Base-by-base conservation (phyloP, 805 yeast species). In the Phaffomyces opuntiae region DNA sequence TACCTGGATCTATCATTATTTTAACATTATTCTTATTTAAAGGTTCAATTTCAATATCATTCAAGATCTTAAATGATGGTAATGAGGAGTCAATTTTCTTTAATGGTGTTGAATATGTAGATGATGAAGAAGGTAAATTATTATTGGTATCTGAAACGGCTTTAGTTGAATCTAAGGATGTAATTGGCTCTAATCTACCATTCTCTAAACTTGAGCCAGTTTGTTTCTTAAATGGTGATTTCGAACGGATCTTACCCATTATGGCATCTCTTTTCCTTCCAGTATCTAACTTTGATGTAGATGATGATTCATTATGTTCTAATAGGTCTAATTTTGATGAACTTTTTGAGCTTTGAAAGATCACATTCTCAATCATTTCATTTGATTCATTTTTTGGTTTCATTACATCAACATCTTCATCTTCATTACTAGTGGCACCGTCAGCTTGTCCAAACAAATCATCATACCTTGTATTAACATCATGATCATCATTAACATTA, bases 11-110 rank as follows among this genome's bases (percentile, higher is more conserved):
- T 29, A 29, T 29, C 12, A 44, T 33, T 7, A 40, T 43, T 13
- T 45, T 39, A 7, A 44, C 34, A 11, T 44, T 36, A 7, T 48
- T 41, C 16, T 44, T 50, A 11, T n/a, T 32, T 14, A 57, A 38
- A 1, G 60, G 60, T 40, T 58, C 62, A 34, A 58, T 58, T 27
- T 39, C 43, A 21, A 58, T 49, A 34, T 57, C 58, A 16, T 48
- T 46, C 9, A 53, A 42, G 16, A 51, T 37, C 7, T 33, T 47
- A 7, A 29, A 19, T 2, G 43, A 26, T 14, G 27, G 32, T 26
- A 24, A 31, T 21, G 24, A 21, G 16, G 17, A n/a, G 16, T 33
- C 19, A 8, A 16, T 19, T 9, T 32, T 29, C 7, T 29, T 29
- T 13, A 29, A 29, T 5, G 13, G 31, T 29, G 31, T 29, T 11